Base-by-base conservation (phyloP, 768 basidiomycete genomes). In the Lactarius trivialis region DNA sequence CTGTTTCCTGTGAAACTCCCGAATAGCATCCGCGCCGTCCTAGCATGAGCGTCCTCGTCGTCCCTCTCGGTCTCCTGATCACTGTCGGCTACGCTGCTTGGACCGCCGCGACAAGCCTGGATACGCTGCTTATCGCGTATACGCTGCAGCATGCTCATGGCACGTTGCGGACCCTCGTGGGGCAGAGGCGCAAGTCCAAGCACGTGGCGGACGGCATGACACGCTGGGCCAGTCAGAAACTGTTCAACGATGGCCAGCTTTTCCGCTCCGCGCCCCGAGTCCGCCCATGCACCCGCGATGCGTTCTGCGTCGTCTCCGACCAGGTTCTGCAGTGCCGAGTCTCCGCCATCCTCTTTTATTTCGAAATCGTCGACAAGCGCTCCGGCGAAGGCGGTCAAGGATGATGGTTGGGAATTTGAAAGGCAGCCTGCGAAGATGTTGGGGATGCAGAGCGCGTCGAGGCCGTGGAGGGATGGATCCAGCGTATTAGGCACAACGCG, bases 401-500 rank as follows among this genome's bases (percentile, higher is more conserved):
- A 15, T 11, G 24, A 33, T 15, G 37, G 21, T 17, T 36, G 36
- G 9, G 37, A 68, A 5, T 75, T 67, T 24, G 74, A 71, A 56
- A 96, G 74, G 64, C 80, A 85, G 32, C 76, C 76, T 0, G 76
- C 76, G 68, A 97, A 93, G 75, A 91, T 84, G 7, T 76, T 71
- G 24, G 85, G 78, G 66, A 95, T 84, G 58, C 80, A 83, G 2
- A 80, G 78, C 84, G 89, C 93, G 68, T 97, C 94, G 9, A 89
- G 68, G 58, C 73, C 84, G 67, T 70, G 71, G 59, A 76, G 81
- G 43, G 64, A 74, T 59, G 69, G 84, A 70, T 75, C 81, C 66
- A 79, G 84, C 0, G 91, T 89, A 68, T 95, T 96, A 0, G 95
- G 96, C 2, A 92, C 81, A 1, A 98, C 73, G 4, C 82, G 78